These are phyloP conservation scores for Avena insularis DNA, from an alignment of 176 grass and related monocot genomes.

Conservation along the genomic window DNA sequence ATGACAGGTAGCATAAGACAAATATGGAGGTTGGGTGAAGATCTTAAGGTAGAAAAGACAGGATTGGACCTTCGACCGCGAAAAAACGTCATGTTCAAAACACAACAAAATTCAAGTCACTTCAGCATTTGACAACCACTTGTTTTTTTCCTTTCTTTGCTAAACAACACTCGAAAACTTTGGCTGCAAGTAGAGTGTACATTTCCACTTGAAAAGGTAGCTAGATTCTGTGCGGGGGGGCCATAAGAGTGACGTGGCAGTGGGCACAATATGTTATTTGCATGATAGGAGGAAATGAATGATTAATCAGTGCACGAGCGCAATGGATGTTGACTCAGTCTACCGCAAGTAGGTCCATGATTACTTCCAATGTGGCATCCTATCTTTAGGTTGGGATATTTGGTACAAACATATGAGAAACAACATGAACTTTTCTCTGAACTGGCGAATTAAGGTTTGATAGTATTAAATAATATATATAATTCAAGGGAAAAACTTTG, in stretches of 20 bases:
- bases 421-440: no score
- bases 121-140: not conserved
- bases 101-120: not conserved
- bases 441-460: no score
- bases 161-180: constrained; percentile 20
- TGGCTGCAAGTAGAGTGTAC: constrained; percentile 30
- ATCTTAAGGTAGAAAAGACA: not conserved
- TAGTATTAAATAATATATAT: no score
- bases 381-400: not conserved
- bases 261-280: constrained; percentile 16
- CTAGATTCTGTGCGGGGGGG: not conserved
- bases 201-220: constrained; percentile 40
- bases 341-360: not conserved
- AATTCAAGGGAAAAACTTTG: no score
- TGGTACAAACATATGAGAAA: no score
- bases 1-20: not conserved
- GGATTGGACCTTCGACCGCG: not conserved
- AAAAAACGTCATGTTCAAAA: not conserved
- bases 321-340: constrained; percentile 46
- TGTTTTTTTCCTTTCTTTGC: not conserved
- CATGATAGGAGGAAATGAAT: constrained; percentile 20
- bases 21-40: not conserved
- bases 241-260: constrained; percentile 3
- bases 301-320: constrained; percentile 19
- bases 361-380: constrained; percentile 12